Evolutionary conservation across 1,284 basidiomycete genomes (phyloP).

Genomic region (Malassezia cuniculi): DNA sequence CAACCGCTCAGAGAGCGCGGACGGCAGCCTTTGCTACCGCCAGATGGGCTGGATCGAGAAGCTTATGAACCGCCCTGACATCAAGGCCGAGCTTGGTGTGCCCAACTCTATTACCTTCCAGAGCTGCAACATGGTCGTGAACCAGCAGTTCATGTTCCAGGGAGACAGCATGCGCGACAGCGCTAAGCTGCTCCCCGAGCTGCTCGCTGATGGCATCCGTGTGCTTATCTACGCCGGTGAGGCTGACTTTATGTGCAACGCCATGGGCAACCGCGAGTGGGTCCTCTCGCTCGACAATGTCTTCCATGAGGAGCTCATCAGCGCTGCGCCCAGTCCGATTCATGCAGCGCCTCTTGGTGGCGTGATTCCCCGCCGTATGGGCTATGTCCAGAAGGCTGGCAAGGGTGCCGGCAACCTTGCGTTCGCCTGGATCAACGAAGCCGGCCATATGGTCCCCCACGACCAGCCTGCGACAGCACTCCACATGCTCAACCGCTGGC

Average conservation of each 20-base stretch:
- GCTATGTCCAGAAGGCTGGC: slow-evolving; percentile 28
- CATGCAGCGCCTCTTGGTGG: slow-evolving; percentile 17
- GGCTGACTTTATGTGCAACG: slow-evolving; percentile 57
- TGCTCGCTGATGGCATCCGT: slow-evolving; percentile 62
- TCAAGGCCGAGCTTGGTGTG: slow-evolving; percentile 66
- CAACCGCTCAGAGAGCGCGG: slow-evolving; percentile 52
- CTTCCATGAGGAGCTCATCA: slow-evolving; percentile 30
- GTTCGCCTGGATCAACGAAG: slow-evolving; percentile 22
- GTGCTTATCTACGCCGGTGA: slow-evolving; percentile 72
- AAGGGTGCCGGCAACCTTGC: slow-evolving; percentile 33
- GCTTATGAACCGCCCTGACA: slow-evolving; percentile 47
- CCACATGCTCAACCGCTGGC: slow-evolving; percentile 53
- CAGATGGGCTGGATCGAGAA: slow-evolving; percentile 54
- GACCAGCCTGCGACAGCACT: slow-evolving; percentile 66
- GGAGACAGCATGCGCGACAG: slow-evolving; percentile 69
- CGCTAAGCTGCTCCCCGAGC: slow-evolving; percentile 58
- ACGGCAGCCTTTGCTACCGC: slow-evolving; percentile 50
- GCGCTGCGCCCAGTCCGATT: slow-evolving; percentile 18
- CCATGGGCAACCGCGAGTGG: slow-evolving; percentile 40
- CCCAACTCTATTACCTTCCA: slow-evolving; percentile 54
- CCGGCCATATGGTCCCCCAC: slow-evolving; percentile 50
- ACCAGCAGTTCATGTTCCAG: slow-evolving; percentile 58
- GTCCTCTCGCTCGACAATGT: slow-evolving; percentile 26
- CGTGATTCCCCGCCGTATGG: slow-evolving; percentile 23
- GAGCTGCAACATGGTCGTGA: slow-evolving; percentile 50